Percentiles rank a stretch among this genome's conserved stretches.
Evolutionary conservation across 2,329 filamentous ascomycete genomes (phyloP).

Genomic region (Ampelomyces quisqualis): DNA sequence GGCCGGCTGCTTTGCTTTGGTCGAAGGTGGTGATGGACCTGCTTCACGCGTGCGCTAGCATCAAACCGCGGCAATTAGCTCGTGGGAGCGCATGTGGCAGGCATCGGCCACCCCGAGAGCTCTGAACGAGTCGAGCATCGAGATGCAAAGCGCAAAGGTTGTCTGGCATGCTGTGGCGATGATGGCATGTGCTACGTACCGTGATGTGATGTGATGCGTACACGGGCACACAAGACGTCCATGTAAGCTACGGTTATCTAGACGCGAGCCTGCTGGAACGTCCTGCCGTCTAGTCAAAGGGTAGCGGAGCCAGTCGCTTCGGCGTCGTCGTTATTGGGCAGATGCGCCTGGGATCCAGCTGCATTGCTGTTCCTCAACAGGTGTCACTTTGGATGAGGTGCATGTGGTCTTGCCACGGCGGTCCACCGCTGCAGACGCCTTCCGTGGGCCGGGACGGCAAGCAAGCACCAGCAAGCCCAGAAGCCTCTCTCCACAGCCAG

Average conservation of each 20-base stretch:
- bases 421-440: constrained; percentile 17
- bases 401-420: background rate
- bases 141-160: too few relatives aligned
- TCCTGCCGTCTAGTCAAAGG: too few relatives aligned
- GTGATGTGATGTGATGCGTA: background rate
- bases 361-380: constrained; percentile 14
- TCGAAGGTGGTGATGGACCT: too few relatives aligned
- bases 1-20: too few relatives aligned
- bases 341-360: constrained; percentile 15
- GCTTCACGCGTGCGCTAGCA: too few relatives aligned
- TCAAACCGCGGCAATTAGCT: too few relatives aligned
- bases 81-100: too few relatives aligned
- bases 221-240: background rate
- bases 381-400: background rate
- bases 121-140: too few relatives aligned
- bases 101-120: too few relatives aligned
- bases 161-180: constrained; percentile 5
- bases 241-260: too few relatives aligned
- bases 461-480: constrained; percentile 19
- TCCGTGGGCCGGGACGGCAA: constrained; percentile 23
- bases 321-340: constrained; percentile 22
- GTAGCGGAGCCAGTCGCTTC: constrained; percentile 22
- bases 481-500: constrained; percentile 15
- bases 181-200: constrained; percentile 13
- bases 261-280: too few relatives aligned